Evolutionary conservation across 495 filamentous ascomycete species (phyloP).

Genomic region (Penicillium chermesinum): DNA sequence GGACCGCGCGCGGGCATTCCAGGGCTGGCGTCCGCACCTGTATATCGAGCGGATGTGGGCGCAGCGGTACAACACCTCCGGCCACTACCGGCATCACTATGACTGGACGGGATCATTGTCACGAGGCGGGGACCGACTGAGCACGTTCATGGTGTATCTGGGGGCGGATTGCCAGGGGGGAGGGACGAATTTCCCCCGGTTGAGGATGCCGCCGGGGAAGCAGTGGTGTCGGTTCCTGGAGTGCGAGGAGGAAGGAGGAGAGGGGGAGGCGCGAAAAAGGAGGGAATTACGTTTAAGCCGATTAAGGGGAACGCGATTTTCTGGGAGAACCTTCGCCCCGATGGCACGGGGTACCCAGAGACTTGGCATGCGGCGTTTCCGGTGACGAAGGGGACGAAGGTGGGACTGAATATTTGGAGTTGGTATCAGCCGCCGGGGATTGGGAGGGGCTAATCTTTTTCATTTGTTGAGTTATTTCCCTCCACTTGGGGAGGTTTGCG

Average conservation of each 20-base stretch:
- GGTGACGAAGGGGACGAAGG: conserved; percentile 61
- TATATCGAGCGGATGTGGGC: conserved; percentile 59
- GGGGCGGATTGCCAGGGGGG: conserved; percentile 54
- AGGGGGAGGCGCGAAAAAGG: conserved; percentile 37
- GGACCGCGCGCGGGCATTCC: conserved; percentile 61
- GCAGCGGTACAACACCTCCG: conserved; percentile 53
- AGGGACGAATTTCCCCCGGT: conserved; percentile 55
- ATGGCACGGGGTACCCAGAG: conserved; percentile 59
- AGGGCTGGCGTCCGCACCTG: conserved; percentile 57
- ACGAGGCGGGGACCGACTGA: conserved; percentile 42
- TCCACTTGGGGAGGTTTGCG: too few species aligned
- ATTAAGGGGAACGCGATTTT: conserved; percentile 68
- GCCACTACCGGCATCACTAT: conserved; percentile 56
- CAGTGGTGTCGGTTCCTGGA: conserved; percentile 58
- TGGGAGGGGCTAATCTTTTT: conserved; percentile 5
- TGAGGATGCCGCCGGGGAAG: conserved; percentile 35
- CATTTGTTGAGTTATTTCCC: too few species aligned
- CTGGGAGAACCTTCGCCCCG: conserved; percentile 64
- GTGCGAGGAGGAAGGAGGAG: conserved; percentile 37
- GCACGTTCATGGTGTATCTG: conserved; percentile 62
- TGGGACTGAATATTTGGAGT: conserved; percentile 80
- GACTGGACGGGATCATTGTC: conserved; percentile 49
- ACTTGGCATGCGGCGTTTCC: conserved; percentile 68
- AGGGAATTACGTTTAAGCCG: conserved; percentile 62
- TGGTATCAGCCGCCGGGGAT: conserved; percentile 40